Percentiles rank a stretch among this genome's conserved stretches.
Evolutionary conservation across 306 rosid genomes (phyloP).

Genomic region (Ammopiptanthus mongolicus): DNA sequence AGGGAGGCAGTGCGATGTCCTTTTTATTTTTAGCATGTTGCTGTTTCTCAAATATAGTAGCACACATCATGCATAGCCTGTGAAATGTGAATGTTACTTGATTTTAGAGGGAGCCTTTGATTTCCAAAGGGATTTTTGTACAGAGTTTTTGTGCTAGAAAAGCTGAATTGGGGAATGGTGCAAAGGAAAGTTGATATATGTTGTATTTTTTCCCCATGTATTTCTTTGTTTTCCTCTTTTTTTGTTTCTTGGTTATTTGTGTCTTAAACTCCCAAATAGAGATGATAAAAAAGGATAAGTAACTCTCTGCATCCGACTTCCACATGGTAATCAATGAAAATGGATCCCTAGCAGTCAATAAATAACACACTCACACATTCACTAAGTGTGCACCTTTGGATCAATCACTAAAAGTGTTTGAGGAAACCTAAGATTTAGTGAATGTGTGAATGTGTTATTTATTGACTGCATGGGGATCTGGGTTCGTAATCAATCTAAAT

Average conservation of each 20-base stretch:
- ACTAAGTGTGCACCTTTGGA: no score
- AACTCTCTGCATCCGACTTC: background rate
- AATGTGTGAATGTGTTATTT: no score
- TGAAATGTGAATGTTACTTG: background rate
- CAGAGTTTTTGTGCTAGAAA: background rate
- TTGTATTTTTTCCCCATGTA: no score
- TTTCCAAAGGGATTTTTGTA: background rate
- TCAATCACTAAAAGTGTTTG: no score
- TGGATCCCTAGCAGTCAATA: no score
- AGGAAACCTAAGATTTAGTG: no score
- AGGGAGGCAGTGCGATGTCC: no score
- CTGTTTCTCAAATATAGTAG: background rate
- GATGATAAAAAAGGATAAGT: background rate
- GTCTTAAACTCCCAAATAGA: no score
- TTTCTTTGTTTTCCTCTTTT: background rate
- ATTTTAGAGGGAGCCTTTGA: background rate
- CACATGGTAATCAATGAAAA: background rate
- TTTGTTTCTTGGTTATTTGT: background rate
- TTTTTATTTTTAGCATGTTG: no score
- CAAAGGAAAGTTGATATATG: background rate
- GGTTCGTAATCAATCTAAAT: background rate
- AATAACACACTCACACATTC: no score
- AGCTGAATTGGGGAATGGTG: background rate
- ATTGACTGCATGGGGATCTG: no score
- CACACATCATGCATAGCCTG: background rate